A percentile compares a stretch with the other conserved stretches of the same genome.
Conservation (phyloP, 306 rosid species). For the Urtica urens region DNA sequence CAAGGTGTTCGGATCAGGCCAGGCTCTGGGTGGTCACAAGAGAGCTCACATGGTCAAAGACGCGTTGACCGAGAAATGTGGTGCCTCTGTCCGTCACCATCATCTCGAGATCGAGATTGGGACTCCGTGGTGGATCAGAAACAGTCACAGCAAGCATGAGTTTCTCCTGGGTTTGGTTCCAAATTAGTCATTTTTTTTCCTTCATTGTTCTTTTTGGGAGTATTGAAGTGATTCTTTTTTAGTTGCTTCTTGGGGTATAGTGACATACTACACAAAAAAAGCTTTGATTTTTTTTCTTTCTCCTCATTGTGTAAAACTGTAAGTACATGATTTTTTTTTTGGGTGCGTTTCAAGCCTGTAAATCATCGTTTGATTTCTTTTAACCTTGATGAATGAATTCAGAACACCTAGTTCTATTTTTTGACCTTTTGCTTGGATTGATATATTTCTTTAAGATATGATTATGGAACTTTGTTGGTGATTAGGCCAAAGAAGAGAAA, state of each 20-base stretch:
- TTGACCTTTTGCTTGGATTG: not conserved
- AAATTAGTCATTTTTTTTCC: conserved; percentile 11
- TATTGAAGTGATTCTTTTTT: not conserved
- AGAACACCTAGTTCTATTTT: not conserved
- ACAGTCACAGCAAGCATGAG: conserved; percentile 23
- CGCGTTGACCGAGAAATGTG: conserved; percentile 4
- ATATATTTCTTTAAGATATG: not conserved
- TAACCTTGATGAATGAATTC: not conserved
- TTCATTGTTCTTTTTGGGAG: not conserved
- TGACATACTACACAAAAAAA: too few species aligned
- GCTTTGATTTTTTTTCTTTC: too few species aligned
- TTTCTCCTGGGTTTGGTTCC: conserved; percentile 16
- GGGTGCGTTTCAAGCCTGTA: not conserved
- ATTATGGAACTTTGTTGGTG: not conserved
- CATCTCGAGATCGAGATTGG: conserved; percentile 17
- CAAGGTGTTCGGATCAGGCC: conserved; percentile 41
- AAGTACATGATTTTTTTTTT: too few species aligned
- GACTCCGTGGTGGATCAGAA: conserved; percentile 22
- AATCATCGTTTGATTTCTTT: not conserved
- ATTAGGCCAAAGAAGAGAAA: not conserved
- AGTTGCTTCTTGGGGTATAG: not conserved
- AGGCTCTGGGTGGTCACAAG: conserved; percentile 52
- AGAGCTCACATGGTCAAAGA: conserved; percentile 28
- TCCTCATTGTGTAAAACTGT: too few species aligned
- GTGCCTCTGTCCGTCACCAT: conserved; percentile 4